Evolutionary conservation across 371 early-diverging fungal genomes (phyloP), one percentile per base, ranked within the genome.

Genomic region (Lichtheimia ramosa): DNA sequence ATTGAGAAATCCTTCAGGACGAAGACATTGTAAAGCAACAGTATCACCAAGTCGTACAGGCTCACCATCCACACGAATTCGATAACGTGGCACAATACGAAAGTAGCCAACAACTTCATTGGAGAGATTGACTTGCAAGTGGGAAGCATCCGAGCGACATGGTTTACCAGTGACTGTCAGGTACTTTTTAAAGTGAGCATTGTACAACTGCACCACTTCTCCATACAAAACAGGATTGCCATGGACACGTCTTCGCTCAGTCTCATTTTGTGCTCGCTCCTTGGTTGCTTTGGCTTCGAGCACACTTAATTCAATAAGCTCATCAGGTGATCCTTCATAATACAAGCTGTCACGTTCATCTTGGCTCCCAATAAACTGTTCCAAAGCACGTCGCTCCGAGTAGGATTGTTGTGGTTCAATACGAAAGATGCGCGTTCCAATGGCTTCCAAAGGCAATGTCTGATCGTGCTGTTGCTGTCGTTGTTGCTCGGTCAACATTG

Each of bases 21-120:
- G 63, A n/a, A 83, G 63, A 49, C 77, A 83, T 51, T 81, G 76
- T 15, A 85, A 64, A 8, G 82, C 79, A 6, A 85, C 63, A 2
- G 75, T 74, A 20, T 85, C 85, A 13, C 78, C 78, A 8, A 81
- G 51, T 5, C 79, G 68, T 2, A 85, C 78, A 24, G 75, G 73
- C 58, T 85, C 85, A 15, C 85, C 83, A 24, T 83, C 83, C 10
- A 78, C 79, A 12, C 83, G 68, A 51, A 85, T 83, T 3, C 80
- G 43, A 39, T 63, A 63, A n/a, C 79, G 70, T 14, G 85, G 85
- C 59, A 83, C 62, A 54, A 85, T 82, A 42, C 73, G 64, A 61
- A 85, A 85, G 50, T 69, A 73, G n/a, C 75, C 74, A 20, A 75
- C 66, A 3, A 65, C 54, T 23, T 77, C 69, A 10, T 63, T 63